Evolutionary conservation across 192 early-diverging fungal genomes (phyloP), one percentile per base, ranked within the genome.

Genomic region (Chytriomyces hyalinus): DNA sequence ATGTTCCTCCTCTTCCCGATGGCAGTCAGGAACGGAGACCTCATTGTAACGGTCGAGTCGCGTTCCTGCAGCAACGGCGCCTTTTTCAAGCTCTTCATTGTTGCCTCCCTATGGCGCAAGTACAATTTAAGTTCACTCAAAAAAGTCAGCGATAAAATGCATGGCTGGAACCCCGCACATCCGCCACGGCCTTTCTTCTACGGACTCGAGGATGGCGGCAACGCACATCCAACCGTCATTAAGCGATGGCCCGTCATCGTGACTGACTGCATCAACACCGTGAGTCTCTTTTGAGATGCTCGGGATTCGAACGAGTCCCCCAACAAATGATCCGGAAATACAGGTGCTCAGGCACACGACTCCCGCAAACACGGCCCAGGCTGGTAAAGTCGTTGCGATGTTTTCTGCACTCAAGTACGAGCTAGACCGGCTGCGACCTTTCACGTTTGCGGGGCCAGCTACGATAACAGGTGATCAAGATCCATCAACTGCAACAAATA

Each of bases 371-470:
- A 13, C 13, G 15, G 53, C 64, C 6, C 17, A 65, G 64, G 59
- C 20, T 11, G 17, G n/a, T 2, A 46, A 62, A 4, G 47, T 76
- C 48, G 43, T 76, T 36, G 62, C 74, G n/a, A 36, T 8, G 24
- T 49, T 76, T 1, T 17, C 17, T 22, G 10, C 15, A n/a, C 74
- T 76, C 62, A 76, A 76, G 65, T 76, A 76, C 74, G 74, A 76
- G 64, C 7, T 76, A 6, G 13, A 13, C 13, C 62, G 74, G 53
- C 13, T 57, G 53, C 8, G 74, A 59, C 63, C 46, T 20, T 49
- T 49, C 49, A 9, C 36, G 65, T 43, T 28, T 26, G 44, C 26
- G 26, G 47, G 15, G 53, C 24, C 67, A 10, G 10, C 17, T n/a
- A 0, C 60, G 8, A n/a, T 22, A 7, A 44, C 47, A 15, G 3